phyloP scores from a whole-genome alignment of 441 rosid species.

The Adansonia madagascariensis region DNA sequence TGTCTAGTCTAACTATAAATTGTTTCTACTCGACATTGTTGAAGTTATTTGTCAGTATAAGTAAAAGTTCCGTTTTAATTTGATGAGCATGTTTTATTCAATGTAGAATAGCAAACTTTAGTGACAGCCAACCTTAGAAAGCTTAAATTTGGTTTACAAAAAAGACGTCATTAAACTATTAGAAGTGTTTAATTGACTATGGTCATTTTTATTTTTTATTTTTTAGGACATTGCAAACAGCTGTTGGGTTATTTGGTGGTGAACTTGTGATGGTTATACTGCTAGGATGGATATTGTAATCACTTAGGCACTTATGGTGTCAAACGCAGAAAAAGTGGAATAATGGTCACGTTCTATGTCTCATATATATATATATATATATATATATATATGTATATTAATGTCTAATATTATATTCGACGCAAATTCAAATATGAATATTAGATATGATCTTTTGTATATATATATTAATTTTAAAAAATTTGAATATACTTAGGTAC shows the following conservation, averaged over 20 bases:
- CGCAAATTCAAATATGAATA: too few species aligned
- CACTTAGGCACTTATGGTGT: background rate
- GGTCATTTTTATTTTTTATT: too few species aligned
- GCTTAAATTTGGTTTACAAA: too few species aligned
- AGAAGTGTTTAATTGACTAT: background rate
- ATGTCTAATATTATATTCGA: too few species aligned
- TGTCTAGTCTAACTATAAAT: background rate
- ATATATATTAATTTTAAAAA: too few species aligned
- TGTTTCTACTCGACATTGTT: background rate
- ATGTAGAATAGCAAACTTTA: background rate
- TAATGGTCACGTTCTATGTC: too few species aligned
- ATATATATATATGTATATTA: too few species aligned
- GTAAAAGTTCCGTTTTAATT: background rate
- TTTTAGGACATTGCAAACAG: slow-evolving; percentile 2
- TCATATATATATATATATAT: too few species aligned
- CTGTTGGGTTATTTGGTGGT: background rate
- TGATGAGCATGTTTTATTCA: background rate
- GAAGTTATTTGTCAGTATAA: background rate
- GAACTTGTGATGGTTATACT: too few species aligned
- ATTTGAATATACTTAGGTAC: too few species aligned
- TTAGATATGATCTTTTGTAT: too few species aligned
- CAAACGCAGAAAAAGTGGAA: too few species aligned
- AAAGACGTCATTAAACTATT: background rate
- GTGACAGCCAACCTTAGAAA: background rate
- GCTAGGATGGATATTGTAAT: background rate